A percentile compares a stretch with the other conserved stretches of the same genome.
These are phyloP conservation scores for Camelina neglecta DNA, from an alignment of 345 rosid species.

Conservation along the genomic window DNA sequence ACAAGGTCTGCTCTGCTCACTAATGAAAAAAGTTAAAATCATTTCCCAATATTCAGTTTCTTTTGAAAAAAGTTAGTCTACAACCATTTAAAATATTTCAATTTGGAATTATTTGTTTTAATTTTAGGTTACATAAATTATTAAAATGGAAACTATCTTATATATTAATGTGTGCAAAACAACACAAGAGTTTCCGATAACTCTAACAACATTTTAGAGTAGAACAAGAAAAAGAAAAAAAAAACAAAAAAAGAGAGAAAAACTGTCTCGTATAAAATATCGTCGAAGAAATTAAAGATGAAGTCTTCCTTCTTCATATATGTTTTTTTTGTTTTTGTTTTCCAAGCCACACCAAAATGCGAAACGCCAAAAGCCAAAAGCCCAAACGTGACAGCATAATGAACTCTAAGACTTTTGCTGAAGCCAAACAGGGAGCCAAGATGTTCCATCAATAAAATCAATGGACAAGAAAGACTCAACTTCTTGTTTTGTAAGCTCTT, in stretches of 20 bases:
- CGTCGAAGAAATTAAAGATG: constrained; percentile 18
- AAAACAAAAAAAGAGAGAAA: constrained; percentile 7
- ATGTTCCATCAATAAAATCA: constrained; percentile 70
- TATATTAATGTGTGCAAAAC: constrained; percentile 28
- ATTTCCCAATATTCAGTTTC: background rate
- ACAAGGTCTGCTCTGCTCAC: background rate
- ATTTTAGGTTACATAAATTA: constrained; percentile 28
- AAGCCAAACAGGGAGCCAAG: constrained; percentile 80
- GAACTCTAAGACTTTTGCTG: constrained; percentile 36
- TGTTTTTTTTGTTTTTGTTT: background rate
- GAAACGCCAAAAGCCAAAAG: background rate
- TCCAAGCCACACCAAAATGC: constrained; percentile 36
- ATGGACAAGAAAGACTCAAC: constrained; percentile 60
- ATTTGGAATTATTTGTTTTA: constrained; percentile 8
- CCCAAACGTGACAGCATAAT: constrained; percentile 10
- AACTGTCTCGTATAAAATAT: constrained; percentile 31
- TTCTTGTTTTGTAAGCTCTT: constrained; percentile 67
- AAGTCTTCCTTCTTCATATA: constrained; percentile 17
- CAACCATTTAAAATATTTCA: background rate
- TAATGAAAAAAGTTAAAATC: no score
- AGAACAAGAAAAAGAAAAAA: background rate
- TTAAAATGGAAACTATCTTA: constrained; percentile 31
- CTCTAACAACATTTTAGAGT: constrained; percentile 28
- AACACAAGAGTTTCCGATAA: constrained; percentile 38
- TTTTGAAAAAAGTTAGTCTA: background rate